These are phyloP conservation scores for Fraxinus baroniana DNA, from an alignment of 305 asterid species.

Conservation along the genomic window DNA sequence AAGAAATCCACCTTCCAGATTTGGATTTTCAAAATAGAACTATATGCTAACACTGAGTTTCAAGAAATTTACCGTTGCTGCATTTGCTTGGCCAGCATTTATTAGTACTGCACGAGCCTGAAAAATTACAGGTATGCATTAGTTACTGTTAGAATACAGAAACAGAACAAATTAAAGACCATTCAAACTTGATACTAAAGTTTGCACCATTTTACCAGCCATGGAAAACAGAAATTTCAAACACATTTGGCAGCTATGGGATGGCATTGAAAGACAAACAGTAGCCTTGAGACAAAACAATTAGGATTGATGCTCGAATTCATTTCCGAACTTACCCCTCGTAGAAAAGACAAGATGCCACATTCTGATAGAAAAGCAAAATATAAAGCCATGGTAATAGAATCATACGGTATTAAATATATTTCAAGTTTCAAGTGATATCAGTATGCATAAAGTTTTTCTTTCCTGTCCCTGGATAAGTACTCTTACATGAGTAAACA, in stretches of 20 bases:
- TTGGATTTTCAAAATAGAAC: slow-evolving; percentile 2
- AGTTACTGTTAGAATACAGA: background rate
- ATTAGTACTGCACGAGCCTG: slow-evolving; percentile 96
- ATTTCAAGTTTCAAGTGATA: background rate
- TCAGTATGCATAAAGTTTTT: background rate
- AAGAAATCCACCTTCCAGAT: background rate
- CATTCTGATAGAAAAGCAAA: background rate
- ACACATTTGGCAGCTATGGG: background rate
- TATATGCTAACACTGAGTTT: slow-evolving; percentile 14
- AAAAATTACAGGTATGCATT: slow-evolving; percentile 27
- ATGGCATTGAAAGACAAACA: background rate
- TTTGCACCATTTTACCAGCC: background rate
- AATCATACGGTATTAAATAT: background rate
- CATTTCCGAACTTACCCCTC: background rate
- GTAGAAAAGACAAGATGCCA: background rate
- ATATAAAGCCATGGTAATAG: background rate
- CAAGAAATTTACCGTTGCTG: slow-evolving; percentile 74
- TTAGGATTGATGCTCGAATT: background rate
- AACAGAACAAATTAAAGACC: background rate
- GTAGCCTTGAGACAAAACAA: background rate
- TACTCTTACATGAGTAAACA: background rate
- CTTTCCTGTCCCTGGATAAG: background rate
- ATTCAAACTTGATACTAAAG: background rate
- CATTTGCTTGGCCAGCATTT: slow-evolving; percentile 99
- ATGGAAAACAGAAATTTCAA: background rate